Evolutionary conservation across 139 green algal species (phyloP).

Genomic region (Closterium sp.): DNA sequence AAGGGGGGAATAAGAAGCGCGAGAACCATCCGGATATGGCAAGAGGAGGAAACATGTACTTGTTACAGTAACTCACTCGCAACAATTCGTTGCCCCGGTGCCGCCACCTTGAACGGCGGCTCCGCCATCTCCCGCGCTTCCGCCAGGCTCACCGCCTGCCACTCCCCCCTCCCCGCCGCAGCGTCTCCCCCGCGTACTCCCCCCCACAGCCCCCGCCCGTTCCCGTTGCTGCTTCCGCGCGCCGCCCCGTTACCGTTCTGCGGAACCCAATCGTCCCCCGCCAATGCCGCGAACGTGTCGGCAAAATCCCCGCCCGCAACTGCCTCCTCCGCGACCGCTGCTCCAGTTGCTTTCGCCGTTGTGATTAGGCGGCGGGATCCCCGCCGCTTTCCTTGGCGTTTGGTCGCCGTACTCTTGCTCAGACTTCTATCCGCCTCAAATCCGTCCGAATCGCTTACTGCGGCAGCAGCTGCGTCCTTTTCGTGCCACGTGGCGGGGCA

Average conservation of each 20-base stretch:
- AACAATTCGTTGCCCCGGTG: neutral
- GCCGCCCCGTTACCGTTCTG: neutral
- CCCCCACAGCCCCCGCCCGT: neutral
- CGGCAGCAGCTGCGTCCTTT: neutral
- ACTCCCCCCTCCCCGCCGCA: neutral
- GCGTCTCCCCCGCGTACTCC: neutral
- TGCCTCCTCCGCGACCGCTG: neutral
- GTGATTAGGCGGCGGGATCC: neutral
- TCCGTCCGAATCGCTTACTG: neutral
- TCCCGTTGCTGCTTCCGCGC: neutral
- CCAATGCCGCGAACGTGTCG: neutral
- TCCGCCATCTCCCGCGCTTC: neutral
- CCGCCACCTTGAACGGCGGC: neutral
- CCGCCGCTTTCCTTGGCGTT: neutral
- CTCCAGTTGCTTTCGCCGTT: neutral
- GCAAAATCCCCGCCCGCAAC: neutral
- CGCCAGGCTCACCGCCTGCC: neutral
- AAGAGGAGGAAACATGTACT: too few relatives aligned
- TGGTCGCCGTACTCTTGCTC: neutral
- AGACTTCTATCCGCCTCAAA: neutral
- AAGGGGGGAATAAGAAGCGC: too few relatives aligned
- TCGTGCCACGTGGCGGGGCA: neutral
- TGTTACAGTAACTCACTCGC: conserved; percentile 1
- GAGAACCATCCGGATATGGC: too few relatives aligned
- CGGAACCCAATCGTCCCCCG: neutral